Evolutionary conservation across 2,329 filamentous ascomycete species (phyloP), one percentile per base, ranked within the genome.

Genomic region (Pezizomycotina sp.): DNA sequence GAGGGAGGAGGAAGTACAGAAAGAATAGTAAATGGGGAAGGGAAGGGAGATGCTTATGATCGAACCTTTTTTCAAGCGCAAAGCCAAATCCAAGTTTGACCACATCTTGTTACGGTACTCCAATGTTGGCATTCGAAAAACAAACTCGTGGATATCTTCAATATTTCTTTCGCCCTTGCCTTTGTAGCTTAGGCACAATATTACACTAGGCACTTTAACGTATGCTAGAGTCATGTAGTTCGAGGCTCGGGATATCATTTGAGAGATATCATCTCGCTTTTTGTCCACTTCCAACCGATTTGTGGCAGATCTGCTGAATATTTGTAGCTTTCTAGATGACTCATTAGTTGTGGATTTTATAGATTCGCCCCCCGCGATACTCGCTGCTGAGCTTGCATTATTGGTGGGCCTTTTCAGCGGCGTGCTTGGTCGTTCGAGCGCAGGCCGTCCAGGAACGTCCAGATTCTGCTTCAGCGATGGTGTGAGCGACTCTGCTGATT

Each of bases 61-160:
- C n/a, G n/a, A n/a, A 50, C 48, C 84, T 55, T 84, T 91, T 62
- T 98, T 95, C 35, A 98, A 66, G 9, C 83, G 78, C 30, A 95
- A 65, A 1, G 86, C 84, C 6, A 98, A 70, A 53, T 98, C 89
- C 5, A 98, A 68, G 55, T 95, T 98, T 5, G 83, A 93, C 89
- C 89, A 98, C 6, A 84, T 95, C 64, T 98, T 98, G 65, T 98
- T 98, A 46, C 82, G 74, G 61, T 92, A 95, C 56, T 98, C 89
- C 29, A 98, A 74, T 2, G 79, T 77, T 3, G 89, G 89, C 60
- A 98, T 71, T 21, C 82, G 75, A 68, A 98, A 98, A 31, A 98
- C 89, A 49, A 98, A 91, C 54, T 95, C 77, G 58, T 98, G 86
- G 10, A 98, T 77, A 57, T 98, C 91, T 60, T 93, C 83, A 38